Evolutionary conservation across 106 monocot species (phyloP), one percentile per base, ranked within the genome.

Genomic region (Apostasia shenzhenica): DNA sequence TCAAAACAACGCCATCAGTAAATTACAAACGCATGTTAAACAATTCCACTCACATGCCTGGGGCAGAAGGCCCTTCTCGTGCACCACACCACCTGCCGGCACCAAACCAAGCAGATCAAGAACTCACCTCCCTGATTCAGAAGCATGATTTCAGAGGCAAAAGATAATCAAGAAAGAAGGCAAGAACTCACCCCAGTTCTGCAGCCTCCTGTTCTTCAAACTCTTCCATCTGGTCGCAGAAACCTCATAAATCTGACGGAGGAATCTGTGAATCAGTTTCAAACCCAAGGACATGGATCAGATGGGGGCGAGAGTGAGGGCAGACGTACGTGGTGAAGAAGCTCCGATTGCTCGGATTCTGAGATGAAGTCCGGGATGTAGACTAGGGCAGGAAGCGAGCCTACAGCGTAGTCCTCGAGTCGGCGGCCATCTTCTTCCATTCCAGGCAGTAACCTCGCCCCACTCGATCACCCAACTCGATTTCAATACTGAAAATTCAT

Each of bases 41-140:
- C 57, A 39, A 11, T 6, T 62, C 9, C 2, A 90, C 92, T 87
- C 77, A 99, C 97, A 78, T 4, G 78, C 77, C 64, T 99, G 92
- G 1, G 97, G 97, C 68, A 99, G 69, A 49, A 99, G 89, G 2
- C 97, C 97, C 70, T 92, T 99, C 72, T 99, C 92, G 74, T 92
- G 92, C 71, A 99, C 97, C 58, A 99, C 85, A 6, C 97, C 97
- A 48, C 97, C 95, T 95, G 68, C 57, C 5, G 74, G n/a, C 42
- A 14, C 9, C 7, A 37, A 48, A 14, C 9, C 7, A 71, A 14
- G 48, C 44, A 45, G 37, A 73, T 8, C 45, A 63, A 69, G 4
- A 9, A 12, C 7, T 47, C 66, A 56, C 45, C 38, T 39, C 47
- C 12, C 58, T 8, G 56, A 60, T 54, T 46, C 5, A 58, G 66